Base-by-base conservation (phyloP, 306 rosid genomes). In the Cucurbita maxima region DNA sequence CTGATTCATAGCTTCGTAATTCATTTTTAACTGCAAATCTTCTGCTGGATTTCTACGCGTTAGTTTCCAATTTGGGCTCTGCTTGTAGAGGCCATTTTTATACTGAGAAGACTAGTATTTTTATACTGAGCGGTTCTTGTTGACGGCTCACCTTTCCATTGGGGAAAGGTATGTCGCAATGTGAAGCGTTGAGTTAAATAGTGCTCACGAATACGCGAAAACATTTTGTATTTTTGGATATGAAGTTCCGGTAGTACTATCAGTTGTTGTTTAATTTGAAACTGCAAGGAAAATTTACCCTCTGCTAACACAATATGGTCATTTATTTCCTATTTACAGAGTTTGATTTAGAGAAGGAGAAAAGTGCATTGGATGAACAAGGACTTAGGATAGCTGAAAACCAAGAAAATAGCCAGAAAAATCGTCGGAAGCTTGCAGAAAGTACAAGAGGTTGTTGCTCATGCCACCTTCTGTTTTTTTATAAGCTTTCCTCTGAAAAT, bases 331-430 rank as follows among this genome's bases (percentile, higher is more conserved):
- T 81, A 25, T 54, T 40, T 12, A 64, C 88, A 94, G 96, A 89
- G 64, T 94, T 94, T 83, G 97, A 94, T 78, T 83, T 91, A 76
- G 99, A 94, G 91, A 91, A 86, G 87, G 99, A 91, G 84, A 91
- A 88, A 79, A 81, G 87, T 8, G 71, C 86, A 38, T 69, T 94
- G 88, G 99, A 94, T 83, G 97, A 91, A 66, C 99, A 94, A 81
- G 97, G 99, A 79, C 91, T 91, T 75, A 87, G 89, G 60, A 91
- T 94, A 77, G 95, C 96, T 4, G 97, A 91, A 76, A 94, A 94
- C 79, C 99, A 94, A 83, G 99, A 94, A 60, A 94, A 91, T 78
- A 94, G 99, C 88, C 97, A 87, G 88, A 94, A 91, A 80, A 94
- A 94, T 76, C 80, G 97, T 47, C 92, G 97, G 77, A 94, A 94